Percentiles rank a stretch among this genome's conserved stretches.
phyloP scores from a whole-genome alignment of 2,329 filamentous ascomycete species.

The Mycosphaerella sp. region DNA sequence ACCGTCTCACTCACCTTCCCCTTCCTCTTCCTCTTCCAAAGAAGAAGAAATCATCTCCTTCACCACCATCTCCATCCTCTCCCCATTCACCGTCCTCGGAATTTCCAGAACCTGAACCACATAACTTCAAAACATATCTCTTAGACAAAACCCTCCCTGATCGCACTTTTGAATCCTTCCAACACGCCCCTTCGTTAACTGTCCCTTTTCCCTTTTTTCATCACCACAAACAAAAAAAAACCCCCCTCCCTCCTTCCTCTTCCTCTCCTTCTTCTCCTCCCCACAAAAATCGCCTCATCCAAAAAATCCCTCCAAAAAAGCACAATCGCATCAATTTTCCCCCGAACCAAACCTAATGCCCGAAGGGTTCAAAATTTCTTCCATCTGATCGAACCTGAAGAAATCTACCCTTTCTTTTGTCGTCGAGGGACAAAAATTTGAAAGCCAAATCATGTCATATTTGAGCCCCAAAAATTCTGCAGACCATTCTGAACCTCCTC shows the following conservation, averaged over 20 bases:
- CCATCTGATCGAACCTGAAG: no score
- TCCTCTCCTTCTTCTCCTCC: no score
- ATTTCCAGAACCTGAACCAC: conserved; percentile 31
- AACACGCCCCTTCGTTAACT: conserved; percentile 18
- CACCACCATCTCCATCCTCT: conserved; percentile 43
- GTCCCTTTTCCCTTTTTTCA: conserved; percentile 18
- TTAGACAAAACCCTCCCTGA: conserved; percentile 26
- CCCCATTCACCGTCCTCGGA: conserved; percentile 42
- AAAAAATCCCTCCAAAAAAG: no score
- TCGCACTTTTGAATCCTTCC: conserved; percentile 24
- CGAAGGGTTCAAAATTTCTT: no score
- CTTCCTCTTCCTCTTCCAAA: conserved; percentile 29
- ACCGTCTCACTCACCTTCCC: conserved; percentile 34
- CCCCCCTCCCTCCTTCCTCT: conserved; percentile 5
- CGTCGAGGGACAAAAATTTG: no score
- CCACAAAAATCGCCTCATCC: no score
- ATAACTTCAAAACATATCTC: conserved; percentile 39
- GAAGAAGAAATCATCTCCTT: conserved; percentile 35
- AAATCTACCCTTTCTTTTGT: no score
- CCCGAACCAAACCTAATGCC: no score
- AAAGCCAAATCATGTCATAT: no score
- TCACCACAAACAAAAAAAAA: conserved; percentile 38
- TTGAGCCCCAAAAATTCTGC: no score
- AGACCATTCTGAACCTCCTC: no score
- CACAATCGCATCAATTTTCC: no score